A percentile compares a stretch with the other conserved stretches of the same genome.
Conservation (phyloP, 345 rosid genomes). For the Durio zibethinus region DNA sequence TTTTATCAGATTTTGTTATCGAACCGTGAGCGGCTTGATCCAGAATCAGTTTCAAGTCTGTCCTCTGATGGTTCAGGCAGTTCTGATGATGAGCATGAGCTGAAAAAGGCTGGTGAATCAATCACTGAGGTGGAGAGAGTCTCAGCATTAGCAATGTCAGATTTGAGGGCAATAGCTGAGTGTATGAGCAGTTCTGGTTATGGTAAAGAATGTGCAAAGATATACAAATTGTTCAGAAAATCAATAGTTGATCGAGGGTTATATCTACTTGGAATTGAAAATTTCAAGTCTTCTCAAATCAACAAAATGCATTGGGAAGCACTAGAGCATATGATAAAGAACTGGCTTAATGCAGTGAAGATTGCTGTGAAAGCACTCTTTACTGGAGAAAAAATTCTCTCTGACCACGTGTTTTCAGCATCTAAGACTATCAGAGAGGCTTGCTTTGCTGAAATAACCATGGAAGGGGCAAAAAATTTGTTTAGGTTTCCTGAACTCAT, state of each 20-base stretch:
- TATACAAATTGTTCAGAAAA: conserved; percentile 54
- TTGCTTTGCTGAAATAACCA: conserved; percentile 60
- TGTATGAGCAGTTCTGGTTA: conserved; percentile 77
- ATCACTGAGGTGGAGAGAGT: conserved; percentile 38
- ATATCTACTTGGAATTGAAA: conserved; percentile 54
- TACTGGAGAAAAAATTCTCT: conserved; percentile 58
- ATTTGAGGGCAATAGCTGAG: conserved; percentile 65
- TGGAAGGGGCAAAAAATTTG: conserved; percentile 57
- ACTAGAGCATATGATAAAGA: conserved; percentile 51
- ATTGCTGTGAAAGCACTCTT: conserved; percentile 58
- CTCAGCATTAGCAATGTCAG: conserved; percentile 45
- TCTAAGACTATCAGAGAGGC: conserved; percentile 51
- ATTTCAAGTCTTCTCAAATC: conserved; percentile 40
- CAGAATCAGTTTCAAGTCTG: conserved; percentile 47
- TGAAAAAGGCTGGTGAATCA: conserved; percentile 32
- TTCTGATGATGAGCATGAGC: conserved; percentile 29
- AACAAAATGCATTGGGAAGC: conserved; percentile 54
- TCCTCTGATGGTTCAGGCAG: conserved; percentile 43
- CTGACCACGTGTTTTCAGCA: conserved; percentile 63
- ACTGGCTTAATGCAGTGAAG: conserved; percentile 62
- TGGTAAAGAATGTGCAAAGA: conserved; percentile 60
- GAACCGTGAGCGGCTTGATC: conserved; percentile 42
- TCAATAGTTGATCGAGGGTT: conserved; percentile 65
- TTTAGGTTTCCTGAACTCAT: conserved; percentile 70
- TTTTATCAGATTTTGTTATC: conserved; percentile 43